Conservation (phyloP, 2,329 filamentous ascomycete genomes). For the Talaromyces sp. region DNA sequence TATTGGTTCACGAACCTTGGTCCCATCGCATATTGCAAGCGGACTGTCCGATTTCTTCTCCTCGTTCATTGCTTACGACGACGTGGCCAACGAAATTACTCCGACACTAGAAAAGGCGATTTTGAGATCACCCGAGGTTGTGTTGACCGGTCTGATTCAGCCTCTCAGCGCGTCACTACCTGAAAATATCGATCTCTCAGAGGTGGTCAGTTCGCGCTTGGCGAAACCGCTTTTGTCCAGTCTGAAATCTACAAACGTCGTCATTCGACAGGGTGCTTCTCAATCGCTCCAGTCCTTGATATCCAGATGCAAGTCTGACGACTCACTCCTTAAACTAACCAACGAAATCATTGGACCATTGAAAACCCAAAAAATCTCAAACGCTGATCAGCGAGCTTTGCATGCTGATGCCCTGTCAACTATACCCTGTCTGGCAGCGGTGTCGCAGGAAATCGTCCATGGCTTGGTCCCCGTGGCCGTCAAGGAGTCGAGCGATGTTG, state of each 20-base stretch:
- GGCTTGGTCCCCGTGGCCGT: constrained; percentile 64
- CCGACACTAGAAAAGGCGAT: constrained; percentile 85
- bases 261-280: constrained; percentile 71
- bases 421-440: constrained; percentile 55
- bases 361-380: constrained; percentile 77
- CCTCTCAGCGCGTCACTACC: constrained; percentile 69
- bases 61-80: constrained; percentile 67
- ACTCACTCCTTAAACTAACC: constrained; percentile 61
- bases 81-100: constrained; percentile 70
- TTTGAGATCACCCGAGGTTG: constrained; percentile 82
- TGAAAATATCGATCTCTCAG: constrained; percentile 68
- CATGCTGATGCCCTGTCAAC: constrained; percentile 75
- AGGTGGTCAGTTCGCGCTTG: constrained; percentile 65
- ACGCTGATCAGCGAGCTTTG: constrained; percentile 76
- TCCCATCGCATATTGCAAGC: constrained; percentile 68
- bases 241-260: constrained; percentile 80
- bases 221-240: constrained; percentile 86
- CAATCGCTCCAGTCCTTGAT: constrained; percentile 70
- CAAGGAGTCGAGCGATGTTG: constrained; percentile 86
- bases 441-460: constrained; percentile 63
- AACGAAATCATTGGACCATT: constrained; percentile 76
- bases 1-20: constrained; percentile 67
- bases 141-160: constrained; percentile 73
- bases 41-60: constrained; percentile 79
- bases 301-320: constrained; percentile 54